Evolutionary conservation across 306 rosid genomes (phyloP).

Genomic region (Fragaria nilgerrensis): DNA sequence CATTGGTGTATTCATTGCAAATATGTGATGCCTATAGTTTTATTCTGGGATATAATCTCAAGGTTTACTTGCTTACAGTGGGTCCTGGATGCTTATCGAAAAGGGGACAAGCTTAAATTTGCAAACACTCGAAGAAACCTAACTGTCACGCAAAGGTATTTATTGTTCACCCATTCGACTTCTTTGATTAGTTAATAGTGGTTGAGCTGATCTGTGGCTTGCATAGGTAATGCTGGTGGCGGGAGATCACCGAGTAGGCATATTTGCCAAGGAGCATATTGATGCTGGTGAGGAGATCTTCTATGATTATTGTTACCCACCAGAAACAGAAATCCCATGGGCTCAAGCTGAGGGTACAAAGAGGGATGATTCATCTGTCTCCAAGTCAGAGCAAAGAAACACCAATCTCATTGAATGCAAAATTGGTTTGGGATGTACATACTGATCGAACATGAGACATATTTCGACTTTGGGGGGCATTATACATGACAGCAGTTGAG

Average conservation of each 20-base stretch:
- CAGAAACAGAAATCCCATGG: conserved; percentile 90
- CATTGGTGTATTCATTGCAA: conserved; percentile 15
- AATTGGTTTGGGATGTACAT: conserved; percentile 30
- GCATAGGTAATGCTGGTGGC: conserved; percentile 89
- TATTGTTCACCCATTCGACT: conserved; percentile 8
- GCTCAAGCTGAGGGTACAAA: conserved; percentile 88
- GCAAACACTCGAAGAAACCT: conserved; percentile 93
- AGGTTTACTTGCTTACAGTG: conserved; percentile 50
- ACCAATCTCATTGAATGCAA: conserved; percentile 78
- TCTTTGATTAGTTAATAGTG: conserved; percentile 13
- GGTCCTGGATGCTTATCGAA: conserved; percentile 96
- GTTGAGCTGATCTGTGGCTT: conserved; percentile 27
- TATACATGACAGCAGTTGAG: conserved; percentile 16
- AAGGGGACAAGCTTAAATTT: conserved; percentile 96
- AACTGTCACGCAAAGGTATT: conserved; percentile 92
- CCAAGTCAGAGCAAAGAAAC: conserved; percentile 97
- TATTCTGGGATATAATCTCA: neutral
- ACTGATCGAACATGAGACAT: neutral
- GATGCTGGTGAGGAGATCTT: conserved; percentile 93
- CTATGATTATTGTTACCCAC: conserved; percentile 90
- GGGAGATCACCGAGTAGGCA: conserved; percentile 97
- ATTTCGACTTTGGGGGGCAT: conserved; percentile 6
- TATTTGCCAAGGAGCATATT: conserved; percentile 89
- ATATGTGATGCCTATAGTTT: neutral
- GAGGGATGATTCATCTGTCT: conserved; percentile 70